Conservation (phyloP, 768 basidiomycete genomes). For the Suillus lakei region DNA sequence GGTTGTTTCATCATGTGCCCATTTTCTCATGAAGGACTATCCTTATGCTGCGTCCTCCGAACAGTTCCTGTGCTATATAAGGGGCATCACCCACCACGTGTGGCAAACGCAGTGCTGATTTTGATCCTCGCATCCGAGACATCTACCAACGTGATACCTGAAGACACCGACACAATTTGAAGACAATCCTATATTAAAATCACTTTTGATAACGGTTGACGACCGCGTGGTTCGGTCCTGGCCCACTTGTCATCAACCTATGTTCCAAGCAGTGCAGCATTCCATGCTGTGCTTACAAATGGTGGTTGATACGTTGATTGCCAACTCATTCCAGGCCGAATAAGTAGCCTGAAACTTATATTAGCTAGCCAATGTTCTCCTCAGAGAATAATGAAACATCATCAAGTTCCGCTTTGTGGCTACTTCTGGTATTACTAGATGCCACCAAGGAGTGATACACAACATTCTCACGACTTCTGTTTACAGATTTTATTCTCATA, state of each 20-base stretch:
- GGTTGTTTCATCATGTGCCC: not conserved
- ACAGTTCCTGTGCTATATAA: not conserved
- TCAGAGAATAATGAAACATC: not conserved
- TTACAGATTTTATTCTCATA: not conserved
- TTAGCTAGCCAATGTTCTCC: not conserved
- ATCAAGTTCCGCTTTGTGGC: not conserved
- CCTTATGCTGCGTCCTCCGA: not conserved
- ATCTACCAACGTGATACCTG: not conserved
- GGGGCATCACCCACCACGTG: not conserved
- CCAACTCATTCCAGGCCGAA: not conserved
- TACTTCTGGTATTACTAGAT: not conserved
- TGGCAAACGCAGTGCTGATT: conserved; percentile 1
- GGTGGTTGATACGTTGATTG: not conserved
- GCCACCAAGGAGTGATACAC: not conserved
- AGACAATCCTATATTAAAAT: not conserved
- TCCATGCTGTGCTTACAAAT: not conserved
- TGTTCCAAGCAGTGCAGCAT: not conserved
- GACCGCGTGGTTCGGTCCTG: not conserved
- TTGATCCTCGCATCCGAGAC: not conserved
- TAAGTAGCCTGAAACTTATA: not conserved
- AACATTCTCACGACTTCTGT: not conserved
- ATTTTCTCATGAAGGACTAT: not conserved
- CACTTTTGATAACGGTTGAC: not conserved
- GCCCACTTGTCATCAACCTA: not conserved
- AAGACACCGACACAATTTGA: not conserved